Conservation (phyloP, 352 stramenopile genomes). For the Phytophthora sp. region DNA sequence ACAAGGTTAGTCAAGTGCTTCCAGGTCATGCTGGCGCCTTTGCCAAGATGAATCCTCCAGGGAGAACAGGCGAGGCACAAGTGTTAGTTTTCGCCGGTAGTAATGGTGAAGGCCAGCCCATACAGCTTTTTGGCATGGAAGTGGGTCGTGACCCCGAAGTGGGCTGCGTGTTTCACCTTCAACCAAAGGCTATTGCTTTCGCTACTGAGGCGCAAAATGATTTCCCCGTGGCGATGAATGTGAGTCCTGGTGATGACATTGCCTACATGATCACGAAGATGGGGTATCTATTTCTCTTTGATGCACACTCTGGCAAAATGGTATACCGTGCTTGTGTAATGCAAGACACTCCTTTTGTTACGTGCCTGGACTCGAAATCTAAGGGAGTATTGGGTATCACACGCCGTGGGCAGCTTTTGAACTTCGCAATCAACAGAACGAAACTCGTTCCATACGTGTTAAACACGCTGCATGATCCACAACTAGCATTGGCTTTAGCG, state of each 20-base stretch:
- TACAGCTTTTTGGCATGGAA: constrained; percentile 96
- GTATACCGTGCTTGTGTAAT: constrained; percentile 97
- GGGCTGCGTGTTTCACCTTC: constrained; percentile 93
- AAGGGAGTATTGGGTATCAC: constrained; percentile 98
- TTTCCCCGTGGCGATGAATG: constrained; percentile 96
- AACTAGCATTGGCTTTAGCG: constrained; percentile 94
- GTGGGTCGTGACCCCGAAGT: constrained; percentile 95
- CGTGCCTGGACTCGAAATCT: constrained; percentile 81
- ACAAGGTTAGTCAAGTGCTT: constrained; percentile 97
- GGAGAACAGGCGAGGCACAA: constrained; percentile 88
- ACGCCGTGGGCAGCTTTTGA: constrained; percentile 94
- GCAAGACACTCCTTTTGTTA: constrained; percentile 97
- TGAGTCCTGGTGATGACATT: constrained; percentile 90
- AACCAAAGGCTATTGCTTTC: constrained; percentile 93
- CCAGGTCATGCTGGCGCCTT: constrained; percentile 97
- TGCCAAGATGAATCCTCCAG: constrained; percentile 93
- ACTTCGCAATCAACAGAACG: constrained; percentile 96
- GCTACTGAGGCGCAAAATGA: constrained; percentile 89
- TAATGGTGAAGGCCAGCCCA: constrained; percentile 63
- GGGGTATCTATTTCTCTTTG: constrained; percentile 99
- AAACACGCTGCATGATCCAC: constrained; percentile 94
- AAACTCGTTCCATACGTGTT: constrained; percentile 98
- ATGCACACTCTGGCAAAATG: constrained; percentile 97
- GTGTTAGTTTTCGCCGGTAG: constrained; percentile 80
- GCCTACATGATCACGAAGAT: constrained; percentile 99